These are phyloP conservation scores for Rhizopus arrhizus DNA, from an alignment of 371 early-diverging fungal genomes.

Conservation along the genomic window DNA sequence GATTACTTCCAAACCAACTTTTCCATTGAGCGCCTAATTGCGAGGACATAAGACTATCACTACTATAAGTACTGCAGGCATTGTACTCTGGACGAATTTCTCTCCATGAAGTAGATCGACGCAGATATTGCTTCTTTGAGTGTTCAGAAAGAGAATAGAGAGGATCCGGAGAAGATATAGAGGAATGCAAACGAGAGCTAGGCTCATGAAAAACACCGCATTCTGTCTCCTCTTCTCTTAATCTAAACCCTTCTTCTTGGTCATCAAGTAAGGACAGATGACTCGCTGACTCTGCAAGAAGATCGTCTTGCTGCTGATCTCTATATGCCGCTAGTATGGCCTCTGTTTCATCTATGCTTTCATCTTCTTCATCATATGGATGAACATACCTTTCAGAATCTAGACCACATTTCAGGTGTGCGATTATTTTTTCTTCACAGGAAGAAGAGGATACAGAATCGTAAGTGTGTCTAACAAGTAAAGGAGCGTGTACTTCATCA, in stretches of 20 bases:
- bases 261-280: not conserved
- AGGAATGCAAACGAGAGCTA: slow-evolving; percentile 1
- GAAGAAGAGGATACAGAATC: slow-evolving; percentile 1
- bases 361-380: not conserved
- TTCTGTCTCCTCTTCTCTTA: not conserved
- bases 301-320: not conserved
- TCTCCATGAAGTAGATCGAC: slow-evolving; percentile 19
- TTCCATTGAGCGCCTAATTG: slow-evolving; percentile 19
- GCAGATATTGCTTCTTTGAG: slow-evolving; percentile 5
- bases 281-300: not conserved
- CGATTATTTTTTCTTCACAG: slow-evolving; percentile 1
- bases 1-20: slow-evolving; percentile 22
- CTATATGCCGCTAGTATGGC: not conserved
- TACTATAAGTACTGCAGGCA: not conserved
- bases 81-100: slow-evolving; percentile 3
- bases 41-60: not conserved
- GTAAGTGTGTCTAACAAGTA: slow-evolving; percentile 21
- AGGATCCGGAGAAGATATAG: slow-evolving; percentile 14
- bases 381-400: not conserved
- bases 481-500: slow-evolving; percentile 21
- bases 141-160: not conserved
- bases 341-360: slow-evolving; percentile 2
- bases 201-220: not conserved
- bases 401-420: not conserved
- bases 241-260: not conserved